Conservation (phyloP, 2,329 filamentous ascomycete genomes). For the Nectriaceae sp. region DNA sequence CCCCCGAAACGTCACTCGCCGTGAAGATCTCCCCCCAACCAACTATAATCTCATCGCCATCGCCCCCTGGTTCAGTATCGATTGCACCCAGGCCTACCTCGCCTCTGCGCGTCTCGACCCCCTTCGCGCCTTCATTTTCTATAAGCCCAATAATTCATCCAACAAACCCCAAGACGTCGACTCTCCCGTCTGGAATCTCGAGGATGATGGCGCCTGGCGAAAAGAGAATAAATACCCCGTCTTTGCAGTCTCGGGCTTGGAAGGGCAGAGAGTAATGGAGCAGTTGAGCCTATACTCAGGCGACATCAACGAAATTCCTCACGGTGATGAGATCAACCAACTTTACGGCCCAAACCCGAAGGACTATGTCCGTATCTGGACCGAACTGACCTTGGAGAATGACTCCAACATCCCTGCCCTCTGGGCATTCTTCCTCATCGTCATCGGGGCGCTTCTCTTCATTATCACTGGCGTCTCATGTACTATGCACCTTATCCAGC, state of each 20-base stretch:
- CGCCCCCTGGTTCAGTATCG: constrained; percentile 78
- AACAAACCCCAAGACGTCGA: constrained; percentile 65
- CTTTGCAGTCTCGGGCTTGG: constrained; percentile 73
- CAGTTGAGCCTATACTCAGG: constrained; percentile 78
- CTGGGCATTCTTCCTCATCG: constrained; percentile 77
- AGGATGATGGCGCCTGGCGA: constrained; percentile 73
- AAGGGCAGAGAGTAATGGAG: constrained; percentile 69
- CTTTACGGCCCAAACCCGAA: constrained; percentile 56
- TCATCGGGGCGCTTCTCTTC: constrained; percentile 69
- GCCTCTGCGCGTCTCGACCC: constrained; percentile 58
- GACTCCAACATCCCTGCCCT: constrained; percentile 64
- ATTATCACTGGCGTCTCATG: constrained; percentile 69
- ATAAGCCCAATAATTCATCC: constrained; percentile 56
- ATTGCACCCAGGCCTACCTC: constrained; percentile 76
- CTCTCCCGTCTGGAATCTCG: constrained; percentile 69
- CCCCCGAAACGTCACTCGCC: constrained; percentile 73
- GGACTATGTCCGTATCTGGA: constrained; percentile 64
- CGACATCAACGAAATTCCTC: constrained; percentile 64
- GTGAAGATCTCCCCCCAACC: constrained; percentile 65
- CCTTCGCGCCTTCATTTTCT: constrained; percentile 65
- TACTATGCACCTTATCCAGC: constrained; percentile 77
- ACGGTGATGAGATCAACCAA: constrained; percentile 56
- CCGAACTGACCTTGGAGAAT: constrained; percentile 50
- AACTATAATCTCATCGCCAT: constrained; percentile 78
- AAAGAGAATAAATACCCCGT: constrained; percentile 72